Evolutionary conservation across 768 basidiomycete species (phyloP), one percentile per base, ranked within the genome.

Genomic region (Austroboletus festivus): DNA sequence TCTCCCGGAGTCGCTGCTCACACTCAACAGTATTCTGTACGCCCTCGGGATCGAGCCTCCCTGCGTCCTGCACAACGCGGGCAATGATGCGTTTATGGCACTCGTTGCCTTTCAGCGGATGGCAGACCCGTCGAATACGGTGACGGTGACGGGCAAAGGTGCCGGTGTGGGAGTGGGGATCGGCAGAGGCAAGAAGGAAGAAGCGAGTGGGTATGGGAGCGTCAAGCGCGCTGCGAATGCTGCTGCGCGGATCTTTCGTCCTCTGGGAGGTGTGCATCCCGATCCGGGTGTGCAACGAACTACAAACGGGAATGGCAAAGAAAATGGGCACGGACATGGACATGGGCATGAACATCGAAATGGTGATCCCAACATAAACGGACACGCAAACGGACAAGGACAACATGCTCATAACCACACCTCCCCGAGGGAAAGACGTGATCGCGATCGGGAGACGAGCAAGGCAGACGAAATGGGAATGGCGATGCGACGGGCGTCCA

Each of bases 81-180:
- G 89, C 13, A 92, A 92, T 63, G 84, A 88, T 52, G 85, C 89
- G 4, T 80, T 86, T 58, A 72, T 86, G 72, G 69, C 71, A 43
- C 75, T 92, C 23, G 79, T 86, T 35, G 79, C 74, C 12, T 71
- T 91, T 24, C 89, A 92, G 58, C 71, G 79, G 57, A 74, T 92
- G 33, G 64, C 88, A 12, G 83, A 85, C 45, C 83, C 82, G 0
- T 13, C 15, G 13, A 13, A 4, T 33, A 64, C 66, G 19, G 66
- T 68, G 12, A 76, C 18, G 13, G 22, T 47, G 28, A 19, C 23
- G 4, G 38, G 44, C 3, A 4, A n/a, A 6, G 19, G 33, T n/a
- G 37, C 28, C 28, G n/a, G 28, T 28, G 28, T 5, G 28, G 28
- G 12, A 28, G 12, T 15, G 15, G 33, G 44, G 4, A 13, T 24